Percentiles rank a stretch among this genome's conserved stretches.
Evolutionary conservation across 208 protist species (phyloP).

Genomic region (Crithidia bombi): DNA sequence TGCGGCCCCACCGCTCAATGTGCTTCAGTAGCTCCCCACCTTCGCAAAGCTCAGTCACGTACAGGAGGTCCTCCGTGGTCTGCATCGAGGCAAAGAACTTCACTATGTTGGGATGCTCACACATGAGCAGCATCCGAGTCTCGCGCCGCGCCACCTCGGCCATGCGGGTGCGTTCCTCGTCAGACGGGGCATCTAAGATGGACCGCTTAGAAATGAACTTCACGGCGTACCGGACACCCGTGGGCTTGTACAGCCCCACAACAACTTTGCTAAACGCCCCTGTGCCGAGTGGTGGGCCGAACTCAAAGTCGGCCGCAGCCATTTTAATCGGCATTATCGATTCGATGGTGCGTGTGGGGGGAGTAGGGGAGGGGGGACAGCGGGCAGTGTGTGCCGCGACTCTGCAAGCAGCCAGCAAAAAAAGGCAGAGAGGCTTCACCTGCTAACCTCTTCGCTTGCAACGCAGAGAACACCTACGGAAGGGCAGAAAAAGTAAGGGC

Average conservation of each 20-base stretch:
- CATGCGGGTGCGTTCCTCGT: slow-evolving; percentile 86
- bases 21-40: slow-evolving; percentile 84
- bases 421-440: no score
- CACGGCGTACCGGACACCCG: slow-evolving; percentile 70
- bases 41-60: slow-evolving; percentile 86
- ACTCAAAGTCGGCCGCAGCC: slow-evolving; percentile 78
- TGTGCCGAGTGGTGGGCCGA: slow-evolving; percentile 68
- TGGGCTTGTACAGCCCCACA: slow-evolving; percentile 71
- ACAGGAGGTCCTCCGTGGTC: slow-evolving; percentile 82
- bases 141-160: slow-evolving; percentile 85
- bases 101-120: slow-evolving; percentile 89
- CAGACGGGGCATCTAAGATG: slow-evolving; percentile 86
- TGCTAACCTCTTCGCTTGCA: no score
- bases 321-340: slow-evolving; percentile 49
- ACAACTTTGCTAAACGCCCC: slow-evolving; percentile 92
- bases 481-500: no score
- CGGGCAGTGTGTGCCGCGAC: no score
- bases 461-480: no score
- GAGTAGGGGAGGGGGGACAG: no score
- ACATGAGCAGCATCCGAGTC: slow-evolving; percentile 86
- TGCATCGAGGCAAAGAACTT: slow-evolving; percentile 86
- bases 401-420: background rate
- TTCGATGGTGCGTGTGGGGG: background rate
- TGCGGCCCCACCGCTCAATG: slow-evolving; percentile 57
- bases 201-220: slow-evolving; percentile 87